Conservation (phyloP, 805 yeast species). For the Yarrowia divulgata region DNA sequence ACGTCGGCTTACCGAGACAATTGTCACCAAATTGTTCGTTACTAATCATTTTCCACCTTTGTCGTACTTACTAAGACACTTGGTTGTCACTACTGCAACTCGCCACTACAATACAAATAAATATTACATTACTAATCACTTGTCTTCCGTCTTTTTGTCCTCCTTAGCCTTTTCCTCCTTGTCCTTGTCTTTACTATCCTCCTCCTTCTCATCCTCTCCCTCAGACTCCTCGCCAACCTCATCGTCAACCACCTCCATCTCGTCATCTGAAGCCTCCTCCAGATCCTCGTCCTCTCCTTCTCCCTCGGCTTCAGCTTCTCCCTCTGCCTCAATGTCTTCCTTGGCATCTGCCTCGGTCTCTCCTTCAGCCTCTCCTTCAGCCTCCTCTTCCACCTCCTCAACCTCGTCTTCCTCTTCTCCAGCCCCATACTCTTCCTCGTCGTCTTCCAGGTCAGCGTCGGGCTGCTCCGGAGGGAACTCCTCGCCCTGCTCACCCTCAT, state of each 20-base stretch:
- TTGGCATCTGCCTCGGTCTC: constrained; percentile 51
- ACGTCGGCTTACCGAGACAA: no score
- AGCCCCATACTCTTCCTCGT: constrained; percentile 58
- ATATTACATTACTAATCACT: constrained; percentile 20
- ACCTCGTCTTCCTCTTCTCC: constrained; percentile 50
- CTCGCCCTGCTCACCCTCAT: constrained; percentile 64
- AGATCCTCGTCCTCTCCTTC: constrained; percentile 56
- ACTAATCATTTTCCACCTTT: no score
- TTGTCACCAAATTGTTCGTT: no score
- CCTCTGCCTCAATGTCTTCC: constrained; percentile 41
- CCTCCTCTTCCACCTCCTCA: constrained; percentile 64
- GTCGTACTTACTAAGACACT: not conserved
- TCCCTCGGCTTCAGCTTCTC: constrained; percentile 51
- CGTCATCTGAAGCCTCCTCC: constrained; percentile 58
- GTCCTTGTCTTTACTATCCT: not conserved
- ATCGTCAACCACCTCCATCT: constrained; percentile 54
- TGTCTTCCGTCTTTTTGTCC: not conserved
- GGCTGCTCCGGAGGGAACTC: constrained; percentile 81
- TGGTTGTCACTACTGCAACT: no score
- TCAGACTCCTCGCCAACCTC: constrained; percentile 55
- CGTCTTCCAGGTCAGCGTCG: constrained; percentile 67
- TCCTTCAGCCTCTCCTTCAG: constrained; percentile 51
- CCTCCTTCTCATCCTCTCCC: constrained; percentile 17
- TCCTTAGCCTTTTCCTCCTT: not conserved
- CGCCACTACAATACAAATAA: constrained; percentile 4